Base-by-base conservation (phyloP, 176 grass and related monocot species). In the Melocanna baccifera region DNA sequence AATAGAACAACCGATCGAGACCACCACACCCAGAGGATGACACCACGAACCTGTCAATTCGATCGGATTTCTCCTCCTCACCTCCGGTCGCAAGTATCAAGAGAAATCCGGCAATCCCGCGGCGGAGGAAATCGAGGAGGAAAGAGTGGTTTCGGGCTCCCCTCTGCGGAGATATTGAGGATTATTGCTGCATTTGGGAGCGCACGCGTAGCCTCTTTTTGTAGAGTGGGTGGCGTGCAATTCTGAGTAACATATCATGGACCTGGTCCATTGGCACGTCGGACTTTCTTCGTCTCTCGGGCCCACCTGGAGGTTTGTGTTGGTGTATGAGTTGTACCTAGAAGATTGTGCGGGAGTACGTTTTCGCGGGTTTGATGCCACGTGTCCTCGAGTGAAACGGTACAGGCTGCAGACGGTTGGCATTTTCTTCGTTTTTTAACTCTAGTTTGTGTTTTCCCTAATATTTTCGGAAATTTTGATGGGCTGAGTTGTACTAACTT, bases 161-260 rank as follows among this genome's bases (percentile, higher is more conserved):
- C 8, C 63, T 34, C 1, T 32, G 41, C 5, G 6, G 10, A 23
- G 26, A 25, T 7, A 68, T 50, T 63, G 67, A 56, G 67, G 75
- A 71, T 58, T 50, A 39, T 10, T 77, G 68, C 56, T 1, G 43
- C 58, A 13, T 14, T 43, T 25, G 78, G 36, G 46, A 47, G 39
- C 5, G 4, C 46, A 15, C n/a, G 23, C 37, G n/a, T 32, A 36
- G 30, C n/a, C 77, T 53, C 14, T 23, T 81, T 74, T 81, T 87
- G 50, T 73, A 67, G 69, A 37, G 46, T 14, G 2, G 73, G 12
- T 7, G 45, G 25, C 43, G 23, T 39, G 45, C 66, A 36, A 72
- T 78, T 71, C 11, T 3, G 26, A 23, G 29, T 13, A 70, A 85
- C 86, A 86, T 77, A 82, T 77, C 71, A n/a, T 86, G 71, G 78